These are phyloP conservation scores for Aegilops sharonensis DNA, from an alignment of 176 grass and related monocot genomes.

Conservation along the genomic window DNA sequence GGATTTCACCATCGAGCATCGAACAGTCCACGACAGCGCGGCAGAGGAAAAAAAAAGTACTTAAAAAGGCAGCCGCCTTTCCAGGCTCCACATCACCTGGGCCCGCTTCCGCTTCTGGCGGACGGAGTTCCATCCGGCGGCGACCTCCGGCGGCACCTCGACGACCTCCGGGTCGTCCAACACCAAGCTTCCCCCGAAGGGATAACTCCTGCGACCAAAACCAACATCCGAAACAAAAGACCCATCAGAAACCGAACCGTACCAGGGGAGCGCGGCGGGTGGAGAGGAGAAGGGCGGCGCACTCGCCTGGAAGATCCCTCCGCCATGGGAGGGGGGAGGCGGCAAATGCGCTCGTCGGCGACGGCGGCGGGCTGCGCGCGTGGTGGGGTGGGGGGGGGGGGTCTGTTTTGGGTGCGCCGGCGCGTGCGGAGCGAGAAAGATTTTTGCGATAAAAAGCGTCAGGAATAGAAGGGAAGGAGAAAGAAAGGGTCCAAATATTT, in stretches of 20 bases:
- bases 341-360: conserved; percentile 33
- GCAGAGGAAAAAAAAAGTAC: not conserved
- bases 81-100: conserved; percentile 29
- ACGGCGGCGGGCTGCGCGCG: not conserved
- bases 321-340: conserved; percentile 19
- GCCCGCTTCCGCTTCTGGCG: conserved; percentile 49
- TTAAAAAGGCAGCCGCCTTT: not conserved
- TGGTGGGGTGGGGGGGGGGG: not conserved
- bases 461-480: not conserved
- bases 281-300: not conserved
- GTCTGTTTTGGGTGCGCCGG: not conserved
- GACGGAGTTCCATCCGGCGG: conserved; percentile 26
- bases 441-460: conserved; percentile 18
- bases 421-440: not conserved
- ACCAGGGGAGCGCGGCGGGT: not conserved
- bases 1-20: not conserved
- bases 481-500: conserved; percentile 22
- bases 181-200: not conserved
- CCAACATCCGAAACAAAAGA: not conserved
- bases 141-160: conserved; percentile 41
- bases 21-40: not conserved
- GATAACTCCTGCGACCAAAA: conserved; percentile 15
- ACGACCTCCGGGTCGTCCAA: conserved; percentile 42
- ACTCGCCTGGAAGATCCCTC: conserved; percentile 31
- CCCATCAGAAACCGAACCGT: not conserved